These are phyloP conservation scores for Raddia guianensis DNA, from an alignment of 176 grass and related monocot genomes.

Conservation along the genomic window DNA sequence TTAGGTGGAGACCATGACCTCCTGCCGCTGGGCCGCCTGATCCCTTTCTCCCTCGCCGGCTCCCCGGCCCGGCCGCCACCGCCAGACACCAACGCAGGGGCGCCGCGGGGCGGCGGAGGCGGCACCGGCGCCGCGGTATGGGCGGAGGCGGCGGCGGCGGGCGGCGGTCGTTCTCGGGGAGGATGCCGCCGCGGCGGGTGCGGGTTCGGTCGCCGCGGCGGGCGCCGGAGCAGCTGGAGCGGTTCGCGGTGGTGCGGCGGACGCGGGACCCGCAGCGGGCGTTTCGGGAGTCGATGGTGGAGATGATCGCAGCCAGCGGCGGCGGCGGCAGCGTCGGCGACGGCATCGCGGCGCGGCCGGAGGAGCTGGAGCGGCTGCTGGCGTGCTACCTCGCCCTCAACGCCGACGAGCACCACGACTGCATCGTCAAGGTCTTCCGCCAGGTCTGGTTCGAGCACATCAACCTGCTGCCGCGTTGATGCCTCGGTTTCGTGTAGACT, in stretches of 20 bases:
- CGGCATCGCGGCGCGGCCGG: slow-evolving; percentile 41
- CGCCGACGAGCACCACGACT: slow-evolving; percentile 79
- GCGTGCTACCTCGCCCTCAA: slow-evolving; percentile 89
- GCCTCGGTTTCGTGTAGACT: not conserved
- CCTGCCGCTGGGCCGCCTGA: slow-evolving; percentile 47
- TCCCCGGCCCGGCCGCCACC: slow-evolving; percentile 8
- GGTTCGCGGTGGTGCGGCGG: slow-evolving; percentile 72
- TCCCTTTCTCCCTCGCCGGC: slow-evolving; percentile 58
- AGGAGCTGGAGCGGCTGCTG: slow-evolving; percentile 80
- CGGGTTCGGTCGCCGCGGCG: slow-evolving; percentile 45
- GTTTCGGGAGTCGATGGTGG: slow-evolving; percentile 82
- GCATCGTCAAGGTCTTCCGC: slow-evolving; percentile 85
- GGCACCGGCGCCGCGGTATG: not conserved
- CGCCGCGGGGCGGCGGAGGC: not conserved
- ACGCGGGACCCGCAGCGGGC: slow-evolving; percentile 74
- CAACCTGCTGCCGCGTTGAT: slow-evolving; percentile 25
- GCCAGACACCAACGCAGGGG: slow-evolving; percentile 20
- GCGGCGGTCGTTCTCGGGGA: slow-evolving; percentile 47
- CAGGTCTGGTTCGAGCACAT: slow-evolving; percentile 73
- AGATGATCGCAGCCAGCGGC: slow-evolving; percentile 70
- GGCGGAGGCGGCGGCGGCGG: slow-evolving; percentile 3
- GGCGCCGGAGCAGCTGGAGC: slow-evolving; percentile 41
- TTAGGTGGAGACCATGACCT: slow-evolving; percentile 54
- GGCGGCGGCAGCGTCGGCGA: slow-evolving; percentile 7
- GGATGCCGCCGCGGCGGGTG: slow-evolving; percentile 22